phyloP scores from a whole-genome alignment of 75 land plant species.

The Ceratopteris richardii region DNA sequence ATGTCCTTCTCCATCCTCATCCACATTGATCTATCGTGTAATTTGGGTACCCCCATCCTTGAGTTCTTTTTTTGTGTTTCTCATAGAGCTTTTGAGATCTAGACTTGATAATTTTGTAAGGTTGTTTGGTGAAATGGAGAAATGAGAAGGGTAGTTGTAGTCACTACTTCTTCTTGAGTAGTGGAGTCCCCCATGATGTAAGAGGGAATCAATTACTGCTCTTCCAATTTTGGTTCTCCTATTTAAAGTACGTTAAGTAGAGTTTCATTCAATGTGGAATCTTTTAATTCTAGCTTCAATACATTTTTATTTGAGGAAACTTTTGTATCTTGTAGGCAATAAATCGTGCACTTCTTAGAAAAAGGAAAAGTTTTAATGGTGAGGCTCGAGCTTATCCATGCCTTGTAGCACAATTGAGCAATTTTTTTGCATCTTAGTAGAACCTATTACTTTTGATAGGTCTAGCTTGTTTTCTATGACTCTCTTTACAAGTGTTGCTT shows the following conservation, averaged over 20 bases:
- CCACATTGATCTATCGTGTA: too few relatives aligned
- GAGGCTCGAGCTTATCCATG: constrained; percentile 81
- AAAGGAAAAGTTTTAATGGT: constrained; percentile 65
- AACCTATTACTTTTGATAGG: constrained; percentile 2
- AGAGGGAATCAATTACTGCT: too few relatives aligned
- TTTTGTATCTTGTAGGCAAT: constrained; percentile 22
- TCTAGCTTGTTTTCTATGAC: constrained; percentile 42
- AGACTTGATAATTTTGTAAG: too few relatives aligned
- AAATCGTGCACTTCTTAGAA: constrained; percentile 54
- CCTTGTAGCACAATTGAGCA: constrained; percentile 58
- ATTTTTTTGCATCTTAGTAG: constrained; percentile 27
- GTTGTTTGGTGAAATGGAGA: too few relatives aligned
- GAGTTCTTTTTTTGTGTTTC: too few relatives aligned
- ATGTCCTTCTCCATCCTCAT: too few relatives aligned
- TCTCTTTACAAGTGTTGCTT: constrained; percentile 69
- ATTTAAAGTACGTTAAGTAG: constrained; percentile 43
- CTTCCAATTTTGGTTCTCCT: too few relatives aligned
- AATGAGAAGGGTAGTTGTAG: too few relatives aligned
- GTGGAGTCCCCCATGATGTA: too few relatives aligned
- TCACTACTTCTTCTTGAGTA: too few relatives aligned
- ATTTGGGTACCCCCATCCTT: too few relatives aligned
- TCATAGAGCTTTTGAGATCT: too few relatives aligned
- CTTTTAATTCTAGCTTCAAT: constrained; percentile 40
- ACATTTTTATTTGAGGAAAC: constrained; percentile 25
- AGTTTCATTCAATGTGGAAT: constrained; percentile 64